These are phyloP conservation scores for Myrmaecium sp. DNA, from an alignment of 2,329 filamentous ascomycete genomes.

Conservation along the genomic window DNA sequence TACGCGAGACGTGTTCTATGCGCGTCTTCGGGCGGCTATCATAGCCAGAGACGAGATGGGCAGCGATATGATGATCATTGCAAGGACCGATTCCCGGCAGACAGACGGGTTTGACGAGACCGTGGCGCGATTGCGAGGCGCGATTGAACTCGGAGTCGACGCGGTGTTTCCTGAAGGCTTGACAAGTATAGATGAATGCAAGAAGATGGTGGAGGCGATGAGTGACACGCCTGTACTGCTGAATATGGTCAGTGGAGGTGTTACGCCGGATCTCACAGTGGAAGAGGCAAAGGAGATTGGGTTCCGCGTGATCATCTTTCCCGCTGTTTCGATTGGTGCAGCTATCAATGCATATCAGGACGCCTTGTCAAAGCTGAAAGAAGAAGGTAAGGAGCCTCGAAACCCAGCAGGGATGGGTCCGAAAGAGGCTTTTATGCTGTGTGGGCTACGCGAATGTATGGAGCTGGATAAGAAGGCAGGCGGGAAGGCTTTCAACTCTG, in stretches of 20 bases:
- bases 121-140: slow-evolving; percentile 20
- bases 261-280: slow-evolving; percentile 35
- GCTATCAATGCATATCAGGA: slow-evolving; percentile 27
- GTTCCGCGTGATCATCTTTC: slow-evolving; percentile 43
- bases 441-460: slow-evolving; percentile 34
- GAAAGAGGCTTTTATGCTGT: slow-evolving; percentile 33
- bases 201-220: slow-evolving; percentile 18
- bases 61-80: slow-evolving; percentile 28
- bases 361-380: slow-evolving; percentile 22
- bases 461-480: slow-evolving; percentile 31
- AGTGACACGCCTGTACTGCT: slow-evolving; percentile 23
- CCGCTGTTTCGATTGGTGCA: slow-evolving; percentile 31
- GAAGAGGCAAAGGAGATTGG: slow-evolving; percentile 38
- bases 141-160: slow-evolving; percentile 23
- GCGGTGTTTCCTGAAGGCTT: slow-evolving; percentile 26
- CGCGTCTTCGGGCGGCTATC: slow-evolving; percentile 16
- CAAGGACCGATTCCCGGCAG: slow-evolving; percentile 23
- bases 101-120: slow-evolving; percentile 23
- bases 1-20: slow-evolving; percentile 11
- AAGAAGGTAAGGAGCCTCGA: slow-evolving; percentile 26
- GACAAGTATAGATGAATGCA: slow-evolving; percentile 20
- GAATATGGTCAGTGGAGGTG: slow-evolving; percentile 31
- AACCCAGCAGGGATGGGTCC: slow-evolving; percentile 24
- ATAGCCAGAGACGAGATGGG: slow-evolving; percentile 15
- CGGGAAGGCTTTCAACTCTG: slow-evolving; percentile 21